Percentiles rank a stretch among this genome's conserved stretches.
phyloP scores from a whole-genome alignment of 2,329 filamentous ascomycete genomes.

The Eutypa lata region DNA sequence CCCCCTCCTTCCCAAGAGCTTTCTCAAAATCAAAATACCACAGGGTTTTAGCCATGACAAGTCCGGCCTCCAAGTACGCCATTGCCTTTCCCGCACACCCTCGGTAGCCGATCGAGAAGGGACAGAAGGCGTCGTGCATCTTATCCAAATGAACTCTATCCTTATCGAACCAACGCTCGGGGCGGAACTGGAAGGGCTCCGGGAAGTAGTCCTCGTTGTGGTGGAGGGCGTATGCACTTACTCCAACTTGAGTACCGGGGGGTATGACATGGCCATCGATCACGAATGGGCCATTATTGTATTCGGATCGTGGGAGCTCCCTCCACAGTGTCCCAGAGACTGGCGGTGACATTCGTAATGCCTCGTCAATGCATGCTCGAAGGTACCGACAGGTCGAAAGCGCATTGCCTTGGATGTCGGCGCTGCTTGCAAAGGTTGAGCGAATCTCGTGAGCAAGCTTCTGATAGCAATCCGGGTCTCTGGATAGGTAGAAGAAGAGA shows the following conservation, averaged over 20 bases:
- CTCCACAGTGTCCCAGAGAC: conserved; percentile 6
- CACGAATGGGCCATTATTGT: neutral
- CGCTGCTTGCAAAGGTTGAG: conserved; percentile 4
- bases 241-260: conserved; percentile 5
- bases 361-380: conserved; percentile 8
- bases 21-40: conserved; percentile 35
- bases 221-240: conserved; percentile 9
- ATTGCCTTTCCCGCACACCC: conserved; percentile 47
- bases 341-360: conserved; percentile 7
- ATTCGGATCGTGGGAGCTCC: neutral
- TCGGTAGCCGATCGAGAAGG: conserved; percentile 17
- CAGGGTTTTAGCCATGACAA: conserved; percentile 40
- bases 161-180: conserved; percentile 14
- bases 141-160: conserved; percentile 8
- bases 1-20: conserved; percentile 3
- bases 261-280: conserved; percentile 12
- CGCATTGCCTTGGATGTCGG: conserved; percentile 9
- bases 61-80: conserved; percentile 40
- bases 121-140: conserved; percentile 32
- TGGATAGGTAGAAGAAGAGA: conserved; percentile 18
- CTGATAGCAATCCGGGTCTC: conserved; percentile 7
- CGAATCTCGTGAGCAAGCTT: conserved; percentile 12
- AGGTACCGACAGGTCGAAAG: conserved; percentile 11
- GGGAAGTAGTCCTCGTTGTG: conserved; percentile 12
- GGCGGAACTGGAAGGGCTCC: conserved; percentile 8